Base-by-base conservation (phyloP, 805 yeast genomes). In the Saccharomycopsis fibuligera region DNA sequence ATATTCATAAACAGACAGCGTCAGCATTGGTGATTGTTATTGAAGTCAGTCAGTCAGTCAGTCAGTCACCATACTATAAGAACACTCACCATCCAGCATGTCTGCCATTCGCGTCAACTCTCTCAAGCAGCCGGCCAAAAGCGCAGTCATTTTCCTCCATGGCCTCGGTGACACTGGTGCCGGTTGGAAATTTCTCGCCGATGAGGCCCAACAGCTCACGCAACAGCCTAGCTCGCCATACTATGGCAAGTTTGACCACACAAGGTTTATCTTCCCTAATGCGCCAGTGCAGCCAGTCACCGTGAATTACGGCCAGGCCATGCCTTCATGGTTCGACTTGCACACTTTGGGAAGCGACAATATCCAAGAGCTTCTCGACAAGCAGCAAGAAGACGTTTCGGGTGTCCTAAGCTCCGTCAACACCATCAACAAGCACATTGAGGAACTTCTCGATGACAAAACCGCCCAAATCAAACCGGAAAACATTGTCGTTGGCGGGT, bases 281-380 rank as follows among this genome's bases (percentile, higher is more conserved):
- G 97, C 99, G 0, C 96, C 96, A 5, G 58, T 58, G 1, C 70
- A 75, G 35, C 88, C 88, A 8, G 74, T 90, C 46, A 75, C 89
- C 1, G 76, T 72, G 44, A 83, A 81, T 57, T 78, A 77, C 21
- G 95, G 93, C 1, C 63, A 67, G 58, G 56, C 59, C 0, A 82
- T 83, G 82, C 85, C 96, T 0, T 81, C 81, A 1, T 93, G 99
- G 99, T 91, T 87, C 60, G 95, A 88, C 59, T 75, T 90, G 37
- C 67, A 61, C 44, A 76, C 70, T 24, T 70, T 83, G 58, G 81
- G 79, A 3, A 69, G 73, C 47, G 66, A 69, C 0, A 56, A 64
- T 41, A n/a, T n/a, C n/a, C 22, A 14, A 44, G 45, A 16, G 56
- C 74, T 64, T 37, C 55, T 4, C 58, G 68, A 53, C 55, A 25